Evolutionary conservation across 768 basidiomycete species (phyloP).

Genomic region (Panaeolus cyanescens): DNA sequence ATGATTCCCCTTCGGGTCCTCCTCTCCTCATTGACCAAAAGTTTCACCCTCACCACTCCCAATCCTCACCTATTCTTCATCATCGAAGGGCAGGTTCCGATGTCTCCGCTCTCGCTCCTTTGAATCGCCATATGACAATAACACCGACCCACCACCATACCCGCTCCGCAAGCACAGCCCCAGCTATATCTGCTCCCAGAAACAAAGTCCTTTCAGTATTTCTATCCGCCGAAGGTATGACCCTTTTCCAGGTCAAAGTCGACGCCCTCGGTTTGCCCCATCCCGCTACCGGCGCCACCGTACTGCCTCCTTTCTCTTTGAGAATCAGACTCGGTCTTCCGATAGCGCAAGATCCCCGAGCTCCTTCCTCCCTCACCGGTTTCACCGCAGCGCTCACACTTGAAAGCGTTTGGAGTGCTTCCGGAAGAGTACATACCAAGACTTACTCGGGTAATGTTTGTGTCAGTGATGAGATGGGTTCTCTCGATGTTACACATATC

Average conservation of each 20-base stretch:
- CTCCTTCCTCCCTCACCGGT: conserved; percentile 61
- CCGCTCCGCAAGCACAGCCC: conserved; percentile 11
- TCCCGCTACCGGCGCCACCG: conserved; percentile 29
- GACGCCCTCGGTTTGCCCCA: conserved; percentile 45
- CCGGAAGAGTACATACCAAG: conserved; percentile 66
- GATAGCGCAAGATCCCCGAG: conserved; percentile 51
- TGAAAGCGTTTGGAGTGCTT: conserved; percentile 50
- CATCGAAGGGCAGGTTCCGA: conserved; percentile 13
- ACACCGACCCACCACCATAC: conserved; percentile 27
- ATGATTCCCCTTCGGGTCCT: conserved; percentile 18
- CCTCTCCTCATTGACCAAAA: conserved; percentile 15
- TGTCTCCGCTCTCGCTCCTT: conserved; percentile 12
- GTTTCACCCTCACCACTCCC: conserved; percentile 15
- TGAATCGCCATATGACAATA: conserved; percentile 21
- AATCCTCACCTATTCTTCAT: conserved; percentile 16
- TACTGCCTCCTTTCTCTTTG: conserved; percentile 47
- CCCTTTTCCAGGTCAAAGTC: conserved; percentile 59
- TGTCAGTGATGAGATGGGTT: conserved; percentile 53
- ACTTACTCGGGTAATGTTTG: conserved; percentile 53
- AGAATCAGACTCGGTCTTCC: conserved; percentile 62
- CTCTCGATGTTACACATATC: conserved; percentile 49
- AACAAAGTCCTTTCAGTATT: conserved; percentile 44
- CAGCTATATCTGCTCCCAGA: conserved; percentile 5
- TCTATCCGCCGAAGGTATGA: conserved; percentile 70
- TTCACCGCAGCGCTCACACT: conserved; percentile 61